Evolutionary conservation across 202 grass and related monocot species (phyloP), one percentile per base, ranked within the genome.

Genomic region (Cymbopogon flexuosus): DNA sequence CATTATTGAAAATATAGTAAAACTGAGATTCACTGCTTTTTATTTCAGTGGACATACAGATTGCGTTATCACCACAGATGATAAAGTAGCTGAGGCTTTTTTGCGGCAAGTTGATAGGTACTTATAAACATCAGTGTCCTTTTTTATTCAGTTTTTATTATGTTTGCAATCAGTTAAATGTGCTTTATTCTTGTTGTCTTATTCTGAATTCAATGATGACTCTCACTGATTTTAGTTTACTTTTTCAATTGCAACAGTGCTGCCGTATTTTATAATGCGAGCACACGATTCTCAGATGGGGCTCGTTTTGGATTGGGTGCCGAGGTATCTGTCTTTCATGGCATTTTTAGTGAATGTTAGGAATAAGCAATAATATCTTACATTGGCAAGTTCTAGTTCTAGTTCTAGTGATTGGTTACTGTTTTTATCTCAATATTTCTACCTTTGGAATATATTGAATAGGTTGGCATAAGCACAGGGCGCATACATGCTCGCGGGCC

Each of bases 401-500:
- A 4, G 31, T 36, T 85, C 2, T 68, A 8, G 18, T 15, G 41
- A 68, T 34, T 0, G 31, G 52, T 41, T 11, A 63, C 7, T 6
- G 5, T 51, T 58, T 4, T 36, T 71, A 23, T 60, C 31, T 78
- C 33, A 29, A 30, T 76, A 39, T 47, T 27, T 27, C 27, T 27
- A 73, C 41, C 16, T 81, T 71, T 80, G 54, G 11, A 72, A 79
- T 87, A 68, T 83, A 54, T 86, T 88, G 27, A 75, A 60, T 88
- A 33, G 96, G 92, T 99, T 82, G 96, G 96, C 57, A 96, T 99
- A 85, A 99, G 96, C 84, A 99, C 96, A 56, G 92, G 96, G 18
- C 93, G 96, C 24, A 99, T 99, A 81, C 96, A 99, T 93, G 92
- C 96, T 45, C 96, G 96, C 4, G 96, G 96, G 52, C 96, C 96